Evolutionary conservation across 164 flowering plant genomes (phyloP), one percentile per base, ranked within the genome.

Genomic region (Vitis cinerea): DNA sequence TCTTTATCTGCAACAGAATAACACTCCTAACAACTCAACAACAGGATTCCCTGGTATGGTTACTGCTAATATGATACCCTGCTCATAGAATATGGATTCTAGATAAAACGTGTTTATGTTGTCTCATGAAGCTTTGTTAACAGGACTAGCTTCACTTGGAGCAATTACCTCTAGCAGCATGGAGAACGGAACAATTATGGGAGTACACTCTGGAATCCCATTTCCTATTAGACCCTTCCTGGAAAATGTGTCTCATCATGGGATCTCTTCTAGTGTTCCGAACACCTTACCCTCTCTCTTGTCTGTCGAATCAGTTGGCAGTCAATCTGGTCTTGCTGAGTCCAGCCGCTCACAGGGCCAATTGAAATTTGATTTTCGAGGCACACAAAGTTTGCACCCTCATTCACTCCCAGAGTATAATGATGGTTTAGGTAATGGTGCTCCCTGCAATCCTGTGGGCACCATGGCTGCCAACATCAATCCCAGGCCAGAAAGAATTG

Each of bases 381-480:
- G 72, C 56, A 29, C 75, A 50, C 78, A 81, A 53, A 67, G 49
- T 73, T 77, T 74, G 63, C 82, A 83, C 80, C 88, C 91, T 50
- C 88, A 86, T 79, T 89, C 94, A 27, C 86, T 88, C 75, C 88
- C 91, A 51, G 97, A 88, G 47, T 81, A 74, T 78, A 83, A 74
- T 71, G 86, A 84, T 79, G 79, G 78, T 69, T 75, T 83, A 50
- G 66, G 68, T 55, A 75, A 68, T 67, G 76, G 77, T 54, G 50
- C 74, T 74, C 74, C 80, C 19, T 76, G 59, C 69, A 81, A 75
- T 66, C 79, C 87, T 58, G 67, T 82, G 0, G 65, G 84, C 44
- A 60, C 66, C 64, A 74, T 85, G 72, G 70, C 79, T 23, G 73
- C 78, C 66, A 83, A 67, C 61, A 67, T 79, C 52, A 73, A 74